Percentiles rank a stretch among this genome's conserved stretches.
These are phyloP conservation scores for Phialemoniopsis sp. DNA, from an alignment of 2,329 filamentous ascomycete genomes.

Conservation along the genomic window DNA sequence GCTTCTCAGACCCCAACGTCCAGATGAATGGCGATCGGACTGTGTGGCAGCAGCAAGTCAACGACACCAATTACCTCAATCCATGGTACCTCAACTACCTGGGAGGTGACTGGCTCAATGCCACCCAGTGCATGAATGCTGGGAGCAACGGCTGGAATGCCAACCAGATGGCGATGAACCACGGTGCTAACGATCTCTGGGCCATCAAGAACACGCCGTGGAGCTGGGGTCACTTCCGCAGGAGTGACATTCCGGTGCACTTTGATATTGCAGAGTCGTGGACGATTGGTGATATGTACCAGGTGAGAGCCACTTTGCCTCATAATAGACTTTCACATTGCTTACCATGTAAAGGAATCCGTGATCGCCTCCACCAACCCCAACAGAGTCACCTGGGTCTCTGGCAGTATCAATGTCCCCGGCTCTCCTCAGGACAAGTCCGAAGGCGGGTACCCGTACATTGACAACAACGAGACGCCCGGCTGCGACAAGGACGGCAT, in stretches of 20 bases:
- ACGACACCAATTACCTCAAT: slow-evolving; percentile 22
- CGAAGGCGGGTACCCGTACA: slow-evolving; percentile 38
- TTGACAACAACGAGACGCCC: slow-evolving; percentile 46
- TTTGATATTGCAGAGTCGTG: slow-evolving; percentile 50
- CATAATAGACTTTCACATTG: no score
- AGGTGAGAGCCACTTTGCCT: no score
- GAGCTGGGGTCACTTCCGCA: slow-evolving; percentile 46
- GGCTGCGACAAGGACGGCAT: slow-evolving; percentile 30
- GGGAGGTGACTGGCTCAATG: slow-evolving; percentile 41
- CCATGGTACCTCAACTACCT: slow-evolving; percentile 53
- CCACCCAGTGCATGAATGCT: slow-evolving; percentile 49
- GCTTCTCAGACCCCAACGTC: slow-evolving; percentile 52
- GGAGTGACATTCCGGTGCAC: slow-evolving; percentile 49
- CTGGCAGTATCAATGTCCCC: slow-evolving; percentile 46
- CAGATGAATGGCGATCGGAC: slow-evolving; percentile 38
- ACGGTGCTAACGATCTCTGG: slow-evolving; percentile 49
- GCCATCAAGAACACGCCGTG: slow-evolving; percentile 47
- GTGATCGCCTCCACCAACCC: slow-evolving; percentile 48
- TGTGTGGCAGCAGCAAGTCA: background rate
- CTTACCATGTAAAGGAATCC: no score
- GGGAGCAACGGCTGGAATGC: slow-evolving; percentile 46
- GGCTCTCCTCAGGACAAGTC: slow-evolving; percentile 35
- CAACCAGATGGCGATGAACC: slow-evolving; percentile 48
- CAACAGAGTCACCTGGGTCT: slow-evolving; percentile 46
- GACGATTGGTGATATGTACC: slow-evolving; percentile 52